Evolutionary conservation across 2,329 filamentous ascomycete species (phyloP).

Genomic region (Exophiala lecanii-corni): DNA sequence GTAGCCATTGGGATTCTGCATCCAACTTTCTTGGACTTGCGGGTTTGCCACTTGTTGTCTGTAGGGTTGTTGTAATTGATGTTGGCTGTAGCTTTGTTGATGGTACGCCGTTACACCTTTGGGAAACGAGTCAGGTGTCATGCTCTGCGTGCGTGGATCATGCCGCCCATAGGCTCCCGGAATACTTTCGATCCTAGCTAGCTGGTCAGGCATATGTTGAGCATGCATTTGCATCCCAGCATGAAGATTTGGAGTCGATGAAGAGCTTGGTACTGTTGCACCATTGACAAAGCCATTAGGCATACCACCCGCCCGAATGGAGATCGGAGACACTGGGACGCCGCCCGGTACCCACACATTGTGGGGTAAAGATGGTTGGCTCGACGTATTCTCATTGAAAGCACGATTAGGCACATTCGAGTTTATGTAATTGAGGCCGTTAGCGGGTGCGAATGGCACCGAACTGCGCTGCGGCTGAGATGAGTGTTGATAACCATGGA

Average conservation of each 20-base stretch:
- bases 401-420: constrained; percentile 2
- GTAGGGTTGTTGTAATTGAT: constrained; percentile 4
- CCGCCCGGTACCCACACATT: constrained; percentile 23
- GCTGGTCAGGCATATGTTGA: neutral
- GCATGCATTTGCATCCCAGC: neutral
- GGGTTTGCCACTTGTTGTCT: neutral
- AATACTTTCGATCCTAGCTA: constrained; percentile 14
- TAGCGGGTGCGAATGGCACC: constrained; percentile 7
- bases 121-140: too few species aligned
- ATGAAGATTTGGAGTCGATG: constrained; percentile 24
- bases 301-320: constrained; percentile 17
- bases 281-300: constrained; percentile 17
- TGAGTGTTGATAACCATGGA: constrained; percentile 14
- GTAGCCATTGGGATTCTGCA: neutral
- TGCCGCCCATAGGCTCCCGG: neutral
- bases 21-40: constrained; percentile 3
- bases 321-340: constrained; percentile 16
- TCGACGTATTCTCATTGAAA: constrained; percentile 5
- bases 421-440: constrained; percentile 3
- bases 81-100: constrained; percentile 1
- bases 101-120: too few species aligned
- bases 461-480: constrained; percentile 12
- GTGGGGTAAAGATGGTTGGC: constrained; percentile 17
- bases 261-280: constrained; percentile 7
- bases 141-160: too few species aligned